These are phyloP conservation scores for Forsythia viridissima DNA, from an alignment of 257 asterid genomes.

Conservation along the genomic window DNA sequence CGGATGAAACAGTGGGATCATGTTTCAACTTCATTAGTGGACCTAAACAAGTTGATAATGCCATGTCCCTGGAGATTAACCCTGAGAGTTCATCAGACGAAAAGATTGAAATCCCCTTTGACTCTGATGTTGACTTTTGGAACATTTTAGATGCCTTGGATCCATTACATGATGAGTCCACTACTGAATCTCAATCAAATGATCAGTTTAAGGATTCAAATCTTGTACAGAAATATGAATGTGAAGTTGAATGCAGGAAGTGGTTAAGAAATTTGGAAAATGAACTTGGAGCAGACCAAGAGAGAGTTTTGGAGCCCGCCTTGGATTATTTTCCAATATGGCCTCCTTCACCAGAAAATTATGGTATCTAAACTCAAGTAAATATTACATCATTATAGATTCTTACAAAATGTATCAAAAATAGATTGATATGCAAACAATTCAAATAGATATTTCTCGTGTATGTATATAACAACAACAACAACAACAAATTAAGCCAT, in stretches of 20 bases:
- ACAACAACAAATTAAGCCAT: no score
- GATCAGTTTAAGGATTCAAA: neutral
- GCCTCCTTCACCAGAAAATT: conserved; percentile 18
- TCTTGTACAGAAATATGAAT: neutral
- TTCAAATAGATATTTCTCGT: no score
- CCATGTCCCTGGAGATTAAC: no score
- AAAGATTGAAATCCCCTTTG: conserved; percentile 38
- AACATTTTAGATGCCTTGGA: conserved; percentile 34
- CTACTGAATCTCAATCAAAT: conserved; percentile 1
- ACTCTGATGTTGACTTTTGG: conserved; percentile 43
- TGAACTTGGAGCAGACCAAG: conserved; percentile 48
- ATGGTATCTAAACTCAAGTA: conserved; percentile 21
- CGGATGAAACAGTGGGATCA: conserved; percentile 2
- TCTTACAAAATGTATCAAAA: neutral
- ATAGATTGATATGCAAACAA: no score
- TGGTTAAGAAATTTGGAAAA: conserved; percentile 56
- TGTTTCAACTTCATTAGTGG: no score
- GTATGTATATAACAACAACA: no score
- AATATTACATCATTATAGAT: neutral
- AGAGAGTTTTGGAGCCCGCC: neutral
- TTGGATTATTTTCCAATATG: conserved; percentile 20
- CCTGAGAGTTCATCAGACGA: neutral
- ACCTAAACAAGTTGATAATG: no score
- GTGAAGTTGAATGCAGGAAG: conserved; percentile 28
- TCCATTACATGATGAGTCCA: conserved; percentile 7